Conservation (phyloP, 441 rosid genomes). For the Populus hybrid region DNA sequence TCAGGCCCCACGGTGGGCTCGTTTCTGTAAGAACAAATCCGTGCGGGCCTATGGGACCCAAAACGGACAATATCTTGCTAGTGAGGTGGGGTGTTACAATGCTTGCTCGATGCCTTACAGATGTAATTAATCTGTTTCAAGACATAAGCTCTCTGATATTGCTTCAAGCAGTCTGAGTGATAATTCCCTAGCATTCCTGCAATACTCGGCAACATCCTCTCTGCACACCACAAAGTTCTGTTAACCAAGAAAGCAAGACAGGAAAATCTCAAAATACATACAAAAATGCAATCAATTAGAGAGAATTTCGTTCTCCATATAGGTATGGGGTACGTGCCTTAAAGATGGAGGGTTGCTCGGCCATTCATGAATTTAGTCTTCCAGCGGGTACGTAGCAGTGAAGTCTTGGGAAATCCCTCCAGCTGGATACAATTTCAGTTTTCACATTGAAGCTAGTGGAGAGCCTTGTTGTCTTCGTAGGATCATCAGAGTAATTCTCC, state of each 20-base stretch:
- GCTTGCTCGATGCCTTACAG: slow-evolving; percentile 27
- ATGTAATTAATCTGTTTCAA: slow-evolving; percentile 31
- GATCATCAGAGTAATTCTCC: slow-evolving; percentile 50
- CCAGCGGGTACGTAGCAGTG: slow-evolving; percentile 41
- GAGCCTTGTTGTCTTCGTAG: slow-evolving; percentile 34
- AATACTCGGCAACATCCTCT: slow-evolving; percentile 37
- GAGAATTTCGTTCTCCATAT: neutral
- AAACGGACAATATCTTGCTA: too few relatives aligned
- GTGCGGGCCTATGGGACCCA: too few relatives aligned
- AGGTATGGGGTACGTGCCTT: slow-evolving; percentile 20
- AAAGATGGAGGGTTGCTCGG: slow-evolving; percentile 42
- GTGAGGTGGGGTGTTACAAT: neutral
- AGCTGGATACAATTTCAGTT: slow-evolving; percentile 38
- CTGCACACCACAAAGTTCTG: slow-evolving; percentile 7
- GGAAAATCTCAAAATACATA: neutral
- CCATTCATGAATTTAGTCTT: slow-evolving; percentile 39
- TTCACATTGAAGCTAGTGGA: slow-evolving; percentile 41
- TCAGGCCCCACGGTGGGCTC: too few relatives aligned
- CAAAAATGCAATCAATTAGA: neutral
- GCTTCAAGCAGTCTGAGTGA: slow-evolving; percentile 40
- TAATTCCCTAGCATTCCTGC: slow-evolving; percentile 30
- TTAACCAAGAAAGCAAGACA: neutral
- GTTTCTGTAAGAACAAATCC: too few relatives aligned
- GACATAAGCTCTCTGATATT: slow-evolving; percentile 42
- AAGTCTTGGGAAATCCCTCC: slow-evolving; percentile 49